Evolutionary conservation across 2,329 filamentous ascomycete genomes (phyloP).

Genomic region (Lasiodiplodia hormozganensis): DNA sequence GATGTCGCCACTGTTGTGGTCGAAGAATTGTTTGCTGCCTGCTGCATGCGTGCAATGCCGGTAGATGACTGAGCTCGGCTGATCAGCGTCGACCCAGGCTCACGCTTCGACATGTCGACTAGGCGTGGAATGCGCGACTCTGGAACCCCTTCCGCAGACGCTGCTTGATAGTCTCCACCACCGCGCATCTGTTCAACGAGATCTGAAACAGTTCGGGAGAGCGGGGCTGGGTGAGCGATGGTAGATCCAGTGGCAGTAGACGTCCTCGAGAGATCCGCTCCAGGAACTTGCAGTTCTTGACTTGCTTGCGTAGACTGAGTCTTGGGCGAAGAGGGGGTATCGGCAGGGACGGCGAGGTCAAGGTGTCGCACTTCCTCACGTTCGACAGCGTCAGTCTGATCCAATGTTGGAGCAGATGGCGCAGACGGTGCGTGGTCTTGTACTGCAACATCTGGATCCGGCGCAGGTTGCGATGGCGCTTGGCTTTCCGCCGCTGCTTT

Average conservation of each 20-base stretch:
- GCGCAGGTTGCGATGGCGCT: conserved; percentile 15
- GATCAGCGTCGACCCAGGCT: conserved; percentile 36
- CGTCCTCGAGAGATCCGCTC: conserved; percentile 18
- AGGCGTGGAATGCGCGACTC: conserved; percentile 50
- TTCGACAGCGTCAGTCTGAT: conserved; percentile 46
- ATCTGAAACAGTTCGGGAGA: conserved; percentile 24
- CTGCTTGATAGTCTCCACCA: conserved; percentile 4
- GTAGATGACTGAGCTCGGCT: conserved; percentile 44
- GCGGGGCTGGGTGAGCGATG: neutral
- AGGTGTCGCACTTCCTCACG: conserved; percentile 66
- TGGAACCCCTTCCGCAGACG: conserved; percentile 1
- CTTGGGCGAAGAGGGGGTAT: conserved; percentile 38
- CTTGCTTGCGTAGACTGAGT: conserved; percentile 4
- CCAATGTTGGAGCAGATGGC: neutral
- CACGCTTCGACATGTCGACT: conserved; percentile 44
- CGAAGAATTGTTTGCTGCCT: conserved; percentile 29
- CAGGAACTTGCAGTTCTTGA: conserved; percentile 16
- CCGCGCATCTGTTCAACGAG: conserved; percentile 26
- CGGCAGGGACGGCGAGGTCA: conserved; percentile 63
- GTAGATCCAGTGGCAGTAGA: conserved; percentile 4
- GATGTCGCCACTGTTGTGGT: conserved; percentile 32
- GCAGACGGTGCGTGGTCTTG: neutral
- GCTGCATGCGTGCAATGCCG: conserved; percentile 23
- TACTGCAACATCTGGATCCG: neutral
- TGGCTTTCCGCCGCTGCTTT: conserved; percentile 1